Conservation (phyloP, 2,329 filamentous ascomycete genomes). For the Zelopaecilomyces penicillatus region DNA sequence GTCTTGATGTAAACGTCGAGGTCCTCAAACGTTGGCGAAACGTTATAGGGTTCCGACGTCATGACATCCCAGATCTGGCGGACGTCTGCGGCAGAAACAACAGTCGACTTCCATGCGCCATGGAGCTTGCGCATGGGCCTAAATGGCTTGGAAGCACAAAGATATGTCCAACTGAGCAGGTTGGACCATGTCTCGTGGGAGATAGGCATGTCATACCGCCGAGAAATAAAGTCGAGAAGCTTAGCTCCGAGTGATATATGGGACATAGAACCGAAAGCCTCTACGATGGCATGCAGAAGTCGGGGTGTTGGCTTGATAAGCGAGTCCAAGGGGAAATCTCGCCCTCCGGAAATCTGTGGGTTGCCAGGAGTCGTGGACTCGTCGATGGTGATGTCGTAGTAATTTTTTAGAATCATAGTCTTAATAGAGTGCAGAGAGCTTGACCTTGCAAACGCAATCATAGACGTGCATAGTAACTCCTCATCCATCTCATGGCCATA, state of each 20-base stretch:
- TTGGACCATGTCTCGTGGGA: slow-evolving; percentile 53
- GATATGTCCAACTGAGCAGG: slow-evolving; percentile 58
- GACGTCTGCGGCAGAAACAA: slow-evolving; percentile 36
- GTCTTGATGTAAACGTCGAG: slow-evolving; percentile 37
- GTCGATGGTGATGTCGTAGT: slow-evolving; percentile 21
- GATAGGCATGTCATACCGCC: slow-evolving; percentile 50
- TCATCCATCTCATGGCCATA: slow-evolving; percentile 27
- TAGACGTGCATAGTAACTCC: slow-evolving; percentile 29
- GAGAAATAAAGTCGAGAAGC: slow-evolving; percentile 55
- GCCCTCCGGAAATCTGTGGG: slow-evolving; percentile 24
- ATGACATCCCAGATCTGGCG: slow-evolving; percentile 50
- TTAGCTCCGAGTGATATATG: slow-evolving; percentile 50
- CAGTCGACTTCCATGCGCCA: slow-evolving; percentile 18
- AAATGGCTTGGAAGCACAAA: slow-evolving; percentile 37
- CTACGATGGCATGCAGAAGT: slow-evolving; percentile 59
- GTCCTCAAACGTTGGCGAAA: slow-evolving; percentile 49
- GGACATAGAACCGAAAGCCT: slow-evolving; percentile 59
- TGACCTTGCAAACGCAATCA: slow-evolving; percentile 34
- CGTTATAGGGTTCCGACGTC: slow-evolving; percentile 46
- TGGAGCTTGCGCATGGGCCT: slow-evolving; percentile 28
- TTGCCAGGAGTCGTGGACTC: slow-evolving; percentile 13
- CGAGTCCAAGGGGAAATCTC: slow-evolving; percentile 36
- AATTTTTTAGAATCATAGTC: slow-evolving; percentile 22
- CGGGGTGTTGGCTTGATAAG: slow-evolving; percentile 48
- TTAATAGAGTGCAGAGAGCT: slow-evolving; percentile 26